Evolutionary conservation across 305 asterid species (phyloP).

Genomic region (Ilex paraguariensis): DNA sequence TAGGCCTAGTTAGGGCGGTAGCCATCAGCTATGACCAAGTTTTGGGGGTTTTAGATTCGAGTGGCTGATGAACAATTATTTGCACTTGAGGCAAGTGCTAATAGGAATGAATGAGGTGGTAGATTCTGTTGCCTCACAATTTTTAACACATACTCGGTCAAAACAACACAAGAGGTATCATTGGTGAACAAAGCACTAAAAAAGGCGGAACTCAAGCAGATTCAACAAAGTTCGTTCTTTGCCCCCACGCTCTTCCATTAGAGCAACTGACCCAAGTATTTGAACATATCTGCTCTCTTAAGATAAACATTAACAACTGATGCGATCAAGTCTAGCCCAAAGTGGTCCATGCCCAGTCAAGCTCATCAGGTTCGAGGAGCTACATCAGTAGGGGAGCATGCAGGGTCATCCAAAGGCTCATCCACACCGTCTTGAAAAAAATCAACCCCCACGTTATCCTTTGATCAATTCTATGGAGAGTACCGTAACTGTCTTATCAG

Average conservation of each 20-base stretch:
- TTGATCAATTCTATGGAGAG: too few relatives aligned
- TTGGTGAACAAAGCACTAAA: constrained; percentile 93
- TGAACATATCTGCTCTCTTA: constrained; percentile 81
- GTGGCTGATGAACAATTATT: constrained; percentile 56
- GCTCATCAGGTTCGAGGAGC: too few relatives aligned
- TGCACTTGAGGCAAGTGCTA: too few relatives aligned
- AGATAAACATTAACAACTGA: constrained; percentile 83
- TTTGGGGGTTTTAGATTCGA: constrained; percentile 92
- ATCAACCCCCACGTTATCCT: too few relatives aligned
- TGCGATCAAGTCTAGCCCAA: too few relatives aligned
- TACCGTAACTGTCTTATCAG: too few relatives aligned
- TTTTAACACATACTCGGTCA: constrained; percentile 77
- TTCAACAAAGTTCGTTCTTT: constrained; percentile 69
- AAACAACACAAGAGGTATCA: constrained; percentile 75
- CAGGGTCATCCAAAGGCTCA: too few relatives aligned
- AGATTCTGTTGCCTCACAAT: constrained; percentile 78
- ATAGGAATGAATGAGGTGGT: constrained; percentile 70
- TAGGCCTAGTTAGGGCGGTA: too few relatives aligned
- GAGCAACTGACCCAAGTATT: constrained; percentile 68
- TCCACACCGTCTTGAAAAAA: too few relatives aligned
- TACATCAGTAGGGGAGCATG: too few relatives aligned
- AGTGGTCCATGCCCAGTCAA: too few relatives aligned
- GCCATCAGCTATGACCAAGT: constrained; percentile 63
- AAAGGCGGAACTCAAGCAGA: constrained; percentile 62
- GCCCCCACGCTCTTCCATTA: constrained; percentile 72